Conservation (phyloP, 2,329 filamentous ascomycete species). For the Calonectria ilicicola region DNA sequence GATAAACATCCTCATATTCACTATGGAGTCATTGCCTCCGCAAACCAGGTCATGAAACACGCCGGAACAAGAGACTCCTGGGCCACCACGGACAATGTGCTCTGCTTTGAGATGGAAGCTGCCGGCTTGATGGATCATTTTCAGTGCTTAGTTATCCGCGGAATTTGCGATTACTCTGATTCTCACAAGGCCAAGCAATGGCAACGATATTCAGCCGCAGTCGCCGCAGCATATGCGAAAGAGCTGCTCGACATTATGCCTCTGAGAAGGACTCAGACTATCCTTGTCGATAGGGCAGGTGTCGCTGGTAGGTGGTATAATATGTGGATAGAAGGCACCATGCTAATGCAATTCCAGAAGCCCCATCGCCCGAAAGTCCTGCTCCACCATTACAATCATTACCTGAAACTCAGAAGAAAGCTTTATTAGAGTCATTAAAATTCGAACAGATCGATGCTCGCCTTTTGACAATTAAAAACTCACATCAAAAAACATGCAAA, state of each 20-base stretch:
- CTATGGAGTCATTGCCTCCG: neutral
- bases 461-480: neutral
- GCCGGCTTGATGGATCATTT: neutral
- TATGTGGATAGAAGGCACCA: neutral
- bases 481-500: neutral
- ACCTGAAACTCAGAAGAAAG: neutral
- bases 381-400: neutral
- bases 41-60: neutral
- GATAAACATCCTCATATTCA: neutral
- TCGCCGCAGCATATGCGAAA: neutral
- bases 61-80: conserved; percentile 39
- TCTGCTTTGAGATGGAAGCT: conserved; percentile 47
- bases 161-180: neutral
- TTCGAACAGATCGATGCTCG: neutral
- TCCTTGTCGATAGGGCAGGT: neutral
- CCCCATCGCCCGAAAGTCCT: neutral
- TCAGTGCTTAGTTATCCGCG: neutral
- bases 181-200: neutral
- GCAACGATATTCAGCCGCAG: neutral
- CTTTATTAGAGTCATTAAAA: neutral
- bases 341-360: no score
- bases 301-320: neutral
- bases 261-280: neutral
- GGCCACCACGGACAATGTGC: conserved; percentile 21
- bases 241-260: neutral